Evolutionary conservation across 139 green algal species (phyloP).

Genomic region (Parachlorella kessleri): DNA sequence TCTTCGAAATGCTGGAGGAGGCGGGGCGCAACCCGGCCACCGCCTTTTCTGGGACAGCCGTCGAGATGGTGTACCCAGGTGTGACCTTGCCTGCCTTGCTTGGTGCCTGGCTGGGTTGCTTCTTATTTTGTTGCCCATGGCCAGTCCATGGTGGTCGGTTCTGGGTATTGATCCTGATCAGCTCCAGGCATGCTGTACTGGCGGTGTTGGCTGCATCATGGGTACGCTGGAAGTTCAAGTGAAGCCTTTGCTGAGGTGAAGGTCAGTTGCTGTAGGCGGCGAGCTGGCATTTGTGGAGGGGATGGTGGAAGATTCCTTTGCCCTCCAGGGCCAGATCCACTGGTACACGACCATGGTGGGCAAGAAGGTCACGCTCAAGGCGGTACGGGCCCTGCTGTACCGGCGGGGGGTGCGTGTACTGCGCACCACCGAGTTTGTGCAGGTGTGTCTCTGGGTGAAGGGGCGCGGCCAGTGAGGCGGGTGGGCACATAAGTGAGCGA

Average conservation of each 20-base stretch:
- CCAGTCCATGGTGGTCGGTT: too few relatives aligned
- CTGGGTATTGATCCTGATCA: too few relatives aligned
- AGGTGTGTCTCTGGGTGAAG: conserved; percentile 52
- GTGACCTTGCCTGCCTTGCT: conserved; percentile 77
- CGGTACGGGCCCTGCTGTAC: conserved; percentile 58
- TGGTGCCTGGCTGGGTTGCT: not conserved
- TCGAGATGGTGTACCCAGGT: conserved; percentile 90
- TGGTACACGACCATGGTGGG: conserved; percentile 92
- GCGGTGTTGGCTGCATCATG: too few relatives aligned
- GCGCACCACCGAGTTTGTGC: conserved; percentile 83
- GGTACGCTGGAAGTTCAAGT: too few relatives aligned
- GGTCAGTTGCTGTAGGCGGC: conserved; percentile 67
- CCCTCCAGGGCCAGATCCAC: conserved; percentile 52
- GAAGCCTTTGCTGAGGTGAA: too few relatives aligned
- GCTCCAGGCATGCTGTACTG: too few relatives aligned
- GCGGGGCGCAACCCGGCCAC: conserved; percentile 84
- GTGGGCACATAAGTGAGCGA: too few relatives aligned
- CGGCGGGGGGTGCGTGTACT: conserved; percentile 52
- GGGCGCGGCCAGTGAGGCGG: too few relatives aligned
- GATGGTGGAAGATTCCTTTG: conserved; percentile 87
- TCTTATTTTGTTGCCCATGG: too few relatives aligned
- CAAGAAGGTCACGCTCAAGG: conserved; percentile 79
- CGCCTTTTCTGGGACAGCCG: conserved; percentile 67
- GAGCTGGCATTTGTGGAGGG: conserved; percentile 85
- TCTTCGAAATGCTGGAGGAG: conserved; percentile 86